Evolutionary conservation across 2,329 filamentous ascomycete species (phyloP).

Genomic region (Metarhizium album): DNA sequence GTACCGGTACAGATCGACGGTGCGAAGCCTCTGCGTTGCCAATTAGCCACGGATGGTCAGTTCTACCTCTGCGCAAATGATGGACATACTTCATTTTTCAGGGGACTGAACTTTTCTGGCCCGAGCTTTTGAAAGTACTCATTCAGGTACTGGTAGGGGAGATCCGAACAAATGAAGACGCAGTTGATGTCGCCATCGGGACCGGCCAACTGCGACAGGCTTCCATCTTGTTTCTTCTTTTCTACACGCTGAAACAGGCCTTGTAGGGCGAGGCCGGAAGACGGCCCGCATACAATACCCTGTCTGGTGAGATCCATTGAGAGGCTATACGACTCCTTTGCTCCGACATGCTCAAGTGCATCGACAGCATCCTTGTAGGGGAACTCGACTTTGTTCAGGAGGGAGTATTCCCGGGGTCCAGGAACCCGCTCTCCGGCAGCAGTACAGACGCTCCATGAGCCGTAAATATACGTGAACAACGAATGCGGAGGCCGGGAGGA

Average conservation of each 20-base stretch:
- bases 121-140: slow-evolving; percentile 47
- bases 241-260: slow-evolving; percentile 39
- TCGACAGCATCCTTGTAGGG: slow-evolving; percentile 46
- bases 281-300: slow-evolving; percentile 50
- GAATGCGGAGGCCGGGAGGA: not conserved
- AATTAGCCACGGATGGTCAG: not conserved
- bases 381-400: slow-evolving; percentile 42
- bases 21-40: slow-evolving; percentile 28
- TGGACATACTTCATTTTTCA: slow-evolving; percentile 28
- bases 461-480: not conserved
- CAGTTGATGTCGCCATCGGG: slow-evolving; percentile 36
- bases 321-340: slow-evolving; percentile 38
- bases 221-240: slow-evolving; percentile 34
- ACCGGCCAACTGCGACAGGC: slow-evolving; percentile 32
- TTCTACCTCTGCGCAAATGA: not conserved
- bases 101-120: slow-evolving; percentile 34
- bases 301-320: slow-evolving; percentile 45
- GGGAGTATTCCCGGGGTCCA: slow-evolving; percentile 41
- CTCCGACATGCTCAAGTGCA: slow-evolving; percentile 43
- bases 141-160: slow-evolving; percentile 51
- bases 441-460: slow-evolving; percentile 39
- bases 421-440: slow-evolving; percentile 46
- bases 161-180: slow-evolving; percentile 51
- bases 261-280: slow-evolving; percentile 45
- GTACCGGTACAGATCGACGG: slow-evolving; percentile 42